Conservation (phyloP, 75 land plant species). For the Selaginella moellendorffii region DNA sequence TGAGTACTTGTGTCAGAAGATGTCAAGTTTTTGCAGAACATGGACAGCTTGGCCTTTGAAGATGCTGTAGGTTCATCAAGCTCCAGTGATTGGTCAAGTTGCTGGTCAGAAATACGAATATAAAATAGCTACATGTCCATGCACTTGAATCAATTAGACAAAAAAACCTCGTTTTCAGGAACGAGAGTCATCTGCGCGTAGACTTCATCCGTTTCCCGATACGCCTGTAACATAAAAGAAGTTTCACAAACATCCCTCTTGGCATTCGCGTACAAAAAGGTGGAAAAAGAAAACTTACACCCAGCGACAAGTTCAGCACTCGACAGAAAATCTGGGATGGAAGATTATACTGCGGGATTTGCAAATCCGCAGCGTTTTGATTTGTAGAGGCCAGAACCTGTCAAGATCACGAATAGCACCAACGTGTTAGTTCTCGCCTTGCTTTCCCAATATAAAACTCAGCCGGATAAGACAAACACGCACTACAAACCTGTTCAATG, state of each 20-base stretch:
- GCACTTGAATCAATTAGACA: not conserved
- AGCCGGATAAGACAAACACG: not conserved
- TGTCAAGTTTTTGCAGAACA: conserved; percentile 82
- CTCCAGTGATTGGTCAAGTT: conserved; percentile 8
- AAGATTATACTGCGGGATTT: conserved; percentile 34
- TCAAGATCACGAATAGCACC: not conserved
- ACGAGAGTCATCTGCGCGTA: not conserved
- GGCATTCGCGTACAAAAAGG: not conserved
- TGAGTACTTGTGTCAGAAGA: conserved; percentile 88
- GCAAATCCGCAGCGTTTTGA: not conserved
- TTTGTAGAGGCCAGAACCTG: not conserved
- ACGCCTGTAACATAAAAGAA: not conserved
- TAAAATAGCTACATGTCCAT: not conserved
- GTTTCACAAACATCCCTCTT: not conserved
- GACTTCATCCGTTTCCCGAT: not conserved
- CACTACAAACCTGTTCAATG: conserved; percentile 3
- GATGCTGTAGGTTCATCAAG: not conserved
- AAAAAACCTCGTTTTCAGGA: not conserved
- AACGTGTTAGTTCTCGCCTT: no score
- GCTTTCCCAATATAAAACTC: not conserved
- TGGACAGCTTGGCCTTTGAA: conserved; percentile 31
- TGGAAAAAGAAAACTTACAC: conserved; percentile 21
- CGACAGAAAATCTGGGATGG: conserved; percentile 68
- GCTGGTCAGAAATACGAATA: conserved; percentile 12
- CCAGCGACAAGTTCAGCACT: conserved; percentile 54